A percentile compares a stretch with the other conserved stretches of the same genome.
Evolutionary conservation across 768 basidiomycete species (phyloP).

Genomic region (Tulasnella sp.): DNA sequence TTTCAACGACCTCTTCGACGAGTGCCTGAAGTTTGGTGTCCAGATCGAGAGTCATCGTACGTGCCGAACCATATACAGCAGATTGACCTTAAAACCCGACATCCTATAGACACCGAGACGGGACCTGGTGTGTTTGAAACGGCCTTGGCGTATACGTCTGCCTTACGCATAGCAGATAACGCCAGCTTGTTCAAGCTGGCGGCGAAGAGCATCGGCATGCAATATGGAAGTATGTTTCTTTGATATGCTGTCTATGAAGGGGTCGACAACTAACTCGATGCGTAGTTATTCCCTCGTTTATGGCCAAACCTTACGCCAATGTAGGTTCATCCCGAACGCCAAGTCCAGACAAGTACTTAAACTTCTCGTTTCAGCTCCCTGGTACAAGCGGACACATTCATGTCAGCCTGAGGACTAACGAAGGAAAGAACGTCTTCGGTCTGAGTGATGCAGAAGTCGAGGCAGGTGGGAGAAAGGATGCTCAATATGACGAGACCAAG

Average conservation of each 20-base stretch:
- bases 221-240: slow-evolving; percentile 49
- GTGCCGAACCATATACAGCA: slow-evolving; percentile 27
- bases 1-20: slow-evolving; percentile 84
- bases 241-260: not conserved
- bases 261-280: not conserved
- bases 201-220: slow-evolving; percentile 89
- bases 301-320: slow-evolving; percentile 96
- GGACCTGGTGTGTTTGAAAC: slow-evolving; percentile 84
- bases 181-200: slow-evolving; percentile 89
- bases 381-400: slow-evolving; percentile 96
- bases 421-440: slow-evolving; percentile 78
- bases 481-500: slow-evolving; percentile 75
- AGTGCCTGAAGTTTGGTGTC: slow-evolving; percentile 66
- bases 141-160: slow-evolving; percentile 78
- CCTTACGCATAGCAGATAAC: slow-evolving; percentile 81
- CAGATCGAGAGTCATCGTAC: slow-evolving; percentile 83
- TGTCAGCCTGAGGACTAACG: slow-evolving; percentile 69
- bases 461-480: slow-evolving; percentile 59
- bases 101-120: slow-evolving; percentile 74
- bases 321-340: slow-evolving; percentile 46
- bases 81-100: not conserved
- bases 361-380: slow-evolving; percentile 58
- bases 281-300: slow-evolving; percentile 83
- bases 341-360: not conserved
- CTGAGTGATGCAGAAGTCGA: slow-evolving; percentile 57